Evolutionary conservation across 2,329 filamentous ascomycete genomes (phyloP), one percentile per base, ranked within the genome.

Genomic region (Paracoccidioides lutzii): DNA sequence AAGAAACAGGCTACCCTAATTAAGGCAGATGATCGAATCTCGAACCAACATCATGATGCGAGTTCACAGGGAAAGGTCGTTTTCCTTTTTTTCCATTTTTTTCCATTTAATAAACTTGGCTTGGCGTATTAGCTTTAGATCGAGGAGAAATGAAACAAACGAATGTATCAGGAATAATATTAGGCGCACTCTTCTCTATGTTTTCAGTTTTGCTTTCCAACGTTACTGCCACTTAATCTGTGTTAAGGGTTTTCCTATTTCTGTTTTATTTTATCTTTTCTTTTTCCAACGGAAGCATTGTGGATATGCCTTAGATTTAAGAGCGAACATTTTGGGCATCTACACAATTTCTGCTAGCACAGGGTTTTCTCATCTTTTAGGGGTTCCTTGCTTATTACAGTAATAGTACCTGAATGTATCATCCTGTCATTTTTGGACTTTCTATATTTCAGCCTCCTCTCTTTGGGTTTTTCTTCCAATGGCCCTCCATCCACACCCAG

Each of bases 161-260:
- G 8, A 46, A 32, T 32, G 22, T 32, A 22, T 32, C 4, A 33
- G 12, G 28, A n/a, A 30, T 32, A 46, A 28, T 46, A 32, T 33
- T 14, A 28, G 28, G 43, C 12, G n/a, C 12, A 45, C 30, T 30
- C 30, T 30, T 45, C 12, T 7, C 14, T 8, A 8, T 14, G 22
- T 12, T 8, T 4, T 30, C 30, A 22, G 22, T 45, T 32, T 4
- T 32, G 12, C 35, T 37, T 30, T 14, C 5, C 12, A 3, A 2
- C 33, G 30, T 46, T 4, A 32, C 7, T 14, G 28, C 12, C 10
- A 33, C 3, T 32, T 46, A 8, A 32, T 46, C 28, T 32, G 5
- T 10, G 2, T 12, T 80, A 22, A 22, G 22, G 22, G 22, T 1
- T 22, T 22, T 22, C 22, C 22, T 22, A 2, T 22, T 22, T 22